Percentiles rank a stretch among this genome's conserved stretches.
These are phyloP conservation scores for Auricularia sp. DNA, from an alignment of 768 basidiomycete genomes.

Conservation along the genomic window DNA sequence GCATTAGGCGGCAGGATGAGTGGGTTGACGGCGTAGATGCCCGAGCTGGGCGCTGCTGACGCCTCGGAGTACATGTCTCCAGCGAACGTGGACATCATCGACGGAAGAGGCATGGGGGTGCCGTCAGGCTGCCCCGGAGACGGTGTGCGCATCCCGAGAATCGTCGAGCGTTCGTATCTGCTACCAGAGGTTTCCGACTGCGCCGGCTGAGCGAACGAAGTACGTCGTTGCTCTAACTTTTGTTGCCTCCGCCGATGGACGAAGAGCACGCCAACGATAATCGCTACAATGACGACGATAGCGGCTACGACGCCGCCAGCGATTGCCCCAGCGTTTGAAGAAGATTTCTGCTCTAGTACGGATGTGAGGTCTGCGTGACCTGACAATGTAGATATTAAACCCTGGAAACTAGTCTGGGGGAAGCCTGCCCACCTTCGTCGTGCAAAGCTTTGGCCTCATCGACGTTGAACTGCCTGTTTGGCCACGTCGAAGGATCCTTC, in stretches of 20 bases:
- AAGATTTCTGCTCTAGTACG: background rate
- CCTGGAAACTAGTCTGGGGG: no score
- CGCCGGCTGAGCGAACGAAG: background rate
- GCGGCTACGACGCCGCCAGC: slow-evolving; percentile 56
- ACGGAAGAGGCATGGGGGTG: no score
- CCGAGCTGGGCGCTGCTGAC: background rate
- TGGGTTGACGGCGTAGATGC: background rate
- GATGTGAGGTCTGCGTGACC: background rate
- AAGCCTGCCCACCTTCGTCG: no score
- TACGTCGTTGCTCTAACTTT: background rate
- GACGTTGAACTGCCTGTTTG: no score
- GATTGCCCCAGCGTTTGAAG: slow-evolving; percentile 43
- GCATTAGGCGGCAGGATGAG: background rate
- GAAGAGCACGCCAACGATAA: slow-evolving; percentile 29
- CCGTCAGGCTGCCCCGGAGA: no score
- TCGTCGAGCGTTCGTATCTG: no score
- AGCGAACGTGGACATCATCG: no score
- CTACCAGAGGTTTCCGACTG: background rate
- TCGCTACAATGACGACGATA: slow-evolving; percentile 36
- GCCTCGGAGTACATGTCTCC: background rate
- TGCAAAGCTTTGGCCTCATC: no score
- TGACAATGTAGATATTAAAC: background rate
- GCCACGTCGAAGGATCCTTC: no score
- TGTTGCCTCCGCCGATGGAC: slow-evolving; percentile 17
- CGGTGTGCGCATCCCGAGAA: no score